Conservation (phyloP, 176 grass and related monocot species). For the Poa pratensis region DNA sequence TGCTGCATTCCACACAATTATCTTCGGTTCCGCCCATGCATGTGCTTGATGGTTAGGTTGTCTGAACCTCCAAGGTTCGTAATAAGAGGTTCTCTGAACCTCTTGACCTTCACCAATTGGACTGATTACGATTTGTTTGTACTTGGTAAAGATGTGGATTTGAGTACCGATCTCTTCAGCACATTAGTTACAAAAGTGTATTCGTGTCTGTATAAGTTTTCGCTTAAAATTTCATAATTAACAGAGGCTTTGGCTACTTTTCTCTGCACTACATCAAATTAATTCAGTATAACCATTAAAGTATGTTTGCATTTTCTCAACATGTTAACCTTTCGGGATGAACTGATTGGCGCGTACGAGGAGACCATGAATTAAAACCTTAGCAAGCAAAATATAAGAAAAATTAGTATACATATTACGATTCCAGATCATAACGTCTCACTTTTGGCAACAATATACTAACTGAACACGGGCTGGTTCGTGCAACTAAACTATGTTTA, state of each 20-base stretch:
- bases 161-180: background rate
- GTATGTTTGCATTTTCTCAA: too few species aligned
- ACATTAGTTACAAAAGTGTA: background rate
- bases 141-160: background rate
- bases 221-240: background rate
- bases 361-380: too few species aligned
- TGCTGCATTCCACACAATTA: constrained; percentile 27
- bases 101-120: background rate
- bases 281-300: background rate
- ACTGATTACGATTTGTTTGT: background rate
- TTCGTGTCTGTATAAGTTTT: background rate
- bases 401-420: too few species aligned
- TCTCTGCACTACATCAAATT: background rate
- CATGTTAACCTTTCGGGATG: too few species aligned
- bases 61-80: constrained; percentile 1
- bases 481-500: too few species aligned
- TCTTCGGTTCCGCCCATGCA: constrained; percentile 15
- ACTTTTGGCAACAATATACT: too few species aligned
- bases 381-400: too few species aligned
- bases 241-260: background rate
- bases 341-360: too few species aligned
- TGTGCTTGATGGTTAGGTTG: constrained; percentile 38
- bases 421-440: too few species aligned
- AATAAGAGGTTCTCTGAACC: constrained; percentile 18
- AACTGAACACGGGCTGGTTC: too few species aligned